Percentiles rank a stretch among this genome's conserved stretches.
Evolutionary conservation across 108 stramenopile genomes (phyloP).

Genomic region (Fistulifera pelliculosa): DNA sequence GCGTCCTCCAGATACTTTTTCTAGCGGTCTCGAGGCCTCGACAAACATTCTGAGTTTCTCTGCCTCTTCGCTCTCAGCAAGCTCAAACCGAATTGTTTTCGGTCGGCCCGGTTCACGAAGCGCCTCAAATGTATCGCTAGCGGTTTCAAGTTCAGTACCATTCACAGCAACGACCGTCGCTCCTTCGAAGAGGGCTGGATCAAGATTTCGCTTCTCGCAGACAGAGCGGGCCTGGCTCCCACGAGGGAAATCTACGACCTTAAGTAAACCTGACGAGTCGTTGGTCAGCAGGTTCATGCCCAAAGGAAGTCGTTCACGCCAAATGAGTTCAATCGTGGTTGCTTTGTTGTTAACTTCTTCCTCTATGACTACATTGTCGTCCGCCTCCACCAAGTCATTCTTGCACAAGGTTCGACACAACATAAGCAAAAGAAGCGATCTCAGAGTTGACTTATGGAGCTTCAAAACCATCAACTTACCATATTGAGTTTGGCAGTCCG

Average conservation of each 20-base stretch:
- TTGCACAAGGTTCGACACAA: not conserved
- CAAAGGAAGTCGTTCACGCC: slow-evolving; percentile 73
- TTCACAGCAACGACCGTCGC: slow-evolving; percentile 81
- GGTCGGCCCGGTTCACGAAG: slow-evolving; percentile 76
- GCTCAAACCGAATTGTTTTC: slow-evolving; percentile 73
- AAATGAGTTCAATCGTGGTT: slow-evolving; percentile 67
- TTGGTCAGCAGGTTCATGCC: slow-evolving; percentile 84
- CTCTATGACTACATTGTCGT: slow-evolving; percentile 47
- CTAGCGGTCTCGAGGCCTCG: slow-evolving; percentile 8
- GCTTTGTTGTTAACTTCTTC: slow-evolving; percentile 31
- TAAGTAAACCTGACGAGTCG: slow-evolving; percentile 69
- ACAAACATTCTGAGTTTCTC: slow-evolving; percentile 52
- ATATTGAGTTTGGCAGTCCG: slow-evolving; percentile 59
- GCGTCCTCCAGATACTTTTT: no score
- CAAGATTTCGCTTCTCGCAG: slow-evolving; percentile 64
- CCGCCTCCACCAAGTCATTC: slow-evolving; percentile 38
- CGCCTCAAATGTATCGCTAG: slow-evolving; percentile 62
- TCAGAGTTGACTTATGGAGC: not conserved
- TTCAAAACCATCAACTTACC: slow-evolving; percentile 10
- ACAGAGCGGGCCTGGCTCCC: slow-evolving; percentile 80
- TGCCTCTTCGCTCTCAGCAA: slow-evolving; percentile 56
- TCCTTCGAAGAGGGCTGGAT: slow-evolving; percentile 76
- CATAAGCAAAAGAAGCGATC: no score
- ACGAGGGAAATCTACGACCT: slow-evolving; percentile 86
- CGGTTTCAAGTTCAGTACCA: slow-evolving; percentile 52